phyloP scores from a whole-genome alignment of 78 protist genomes.

The Capsaspora owczarzaki region DNA sequence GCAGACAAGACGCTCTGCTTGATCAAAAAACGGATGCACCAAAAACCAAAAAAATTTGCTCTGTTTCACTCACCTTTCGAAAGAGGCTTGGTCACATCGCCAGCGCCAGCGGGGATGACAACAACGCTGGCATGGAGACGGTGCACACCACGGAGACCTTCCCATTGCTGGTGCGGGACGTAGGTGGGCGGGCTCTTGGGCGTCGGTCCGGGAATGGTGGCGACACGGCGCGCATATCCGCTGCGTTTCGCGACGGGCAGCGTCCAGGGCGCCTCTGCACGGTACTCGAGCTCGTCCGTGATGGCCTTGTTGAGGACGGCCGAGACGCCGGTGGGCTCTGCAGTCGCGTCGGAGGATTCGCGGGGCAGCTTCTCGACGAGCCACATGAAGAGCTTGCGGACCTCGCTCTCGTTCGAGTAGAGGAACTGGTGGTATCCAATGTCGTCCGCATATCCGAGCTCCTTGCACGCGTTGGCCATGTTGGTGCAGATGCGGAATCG shows the following conservation, averaged over 20 bases:
- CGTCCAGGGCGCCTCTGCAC: not conserved
- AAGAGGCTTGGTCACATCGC: not conserved
- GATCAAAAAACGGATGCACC: too few relatives aligned
- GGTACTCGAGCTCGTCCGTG: not conserved
- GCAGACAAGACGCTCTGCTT: too few relatives aligned
- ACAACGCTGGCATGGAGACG: not conserved
- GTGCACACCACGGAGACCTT: not conserved
- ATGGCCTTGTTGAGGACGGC: not conserved
- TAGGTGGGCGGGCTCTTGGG: too few relatives aligned
- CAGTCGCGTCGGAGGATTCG: not conserved
- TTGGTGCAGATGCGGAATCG: not conserved
- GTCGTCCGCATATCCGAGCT: slow-evolving; percentile 49
- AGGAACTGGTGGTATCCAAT: slow-evolving; percentile 49
- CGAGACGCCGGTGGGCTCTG: not conserved
- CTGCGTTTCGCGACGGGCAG: not conserved
- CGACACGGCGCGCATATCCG: not conserved
- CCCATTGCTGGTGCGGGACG: not conserved
- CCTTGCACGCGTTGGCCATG: not conserved
- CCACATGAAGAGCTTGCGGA: slow-evolving; percentile 39
- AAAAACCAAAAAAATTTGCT: too few relatives aligned
- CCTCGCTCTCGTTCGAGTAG: slow-evolving; percentile 51
- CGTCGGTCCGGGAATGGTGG: not conserved
- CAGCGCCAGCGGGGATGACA: not conserved
- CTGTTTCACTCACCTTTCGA: not conserved
- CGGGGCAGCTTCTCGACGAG: slow-evolving; percentile 42